Evolutionary conservation across 2,329 filamentous ascomycete genomes (phyloP).

Genomic region (Sporothrix luriei): DNA sequence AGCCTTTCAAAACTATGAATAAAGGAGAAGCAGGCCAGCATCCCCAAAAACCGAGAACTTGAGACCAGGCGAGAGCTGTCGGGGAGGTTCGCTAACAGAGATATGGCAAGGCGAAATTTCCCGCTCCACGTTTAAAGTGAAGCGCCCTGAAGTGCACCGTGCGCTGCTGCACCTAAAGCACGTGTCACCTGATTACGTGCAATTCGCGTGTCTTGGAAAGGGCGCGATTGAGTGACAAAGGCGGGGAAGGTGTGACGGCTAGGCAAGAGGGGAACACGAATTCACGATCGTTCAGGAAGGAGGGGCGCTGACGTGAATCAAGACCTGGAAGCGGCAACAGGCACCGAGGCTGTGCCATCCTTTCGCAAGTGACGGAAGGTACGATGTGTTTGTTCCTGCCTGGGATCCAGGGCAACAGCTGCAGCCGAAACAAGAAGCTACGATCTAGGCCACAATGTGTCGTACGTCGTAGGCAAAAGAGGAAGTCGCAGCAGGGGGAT

Average conservation of each 20-base stretch:
- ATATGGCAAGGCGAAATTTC: too few relatives aligned
- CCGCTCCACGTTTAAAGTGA: not conserved
- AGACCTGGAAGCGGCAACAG: not conserved
- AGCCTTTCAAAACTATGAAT: not conserved
- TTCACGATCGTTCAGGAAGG: not conserved
- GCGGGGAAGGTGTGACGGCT: conserved; percentile 12
- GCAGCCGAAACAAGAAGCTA: conserved; percentile 18
- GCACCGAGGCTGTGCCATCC: not conserved
- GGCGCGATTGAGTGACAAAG: conserved; percentile 16
- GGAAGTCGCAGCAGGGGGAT: not conserved
- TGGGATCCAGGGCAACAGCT: not conserved
- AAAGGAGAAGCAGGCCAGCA: not conserved
- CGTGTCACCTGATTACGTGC: conserved; percentile 32
- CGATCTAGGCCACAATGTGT: not conserved
- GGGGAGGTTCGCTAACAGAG: not conserved
- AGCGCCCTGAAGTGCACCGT: not conserved
- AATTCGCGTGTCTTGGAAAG: conserved; percentile 28
- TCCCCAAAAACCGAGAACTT: not conserved
- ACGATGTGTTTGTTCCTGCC: not conserved
- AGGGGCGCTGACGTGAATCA: not conserved
- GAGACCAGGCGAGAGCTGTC: conserved; percentile 15
- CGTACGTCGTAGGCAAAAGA: not conserved
- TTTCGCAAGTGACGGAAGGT: not conserved
- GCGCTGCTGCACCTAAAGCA: not conserved
- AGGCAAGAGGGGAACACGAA: not conserved